These are phyloP conservation scores for Coemansia sp. DNA, from an alignment of 192 early-diverging fungal genomes.

Conservation along the genomic window DNA sequence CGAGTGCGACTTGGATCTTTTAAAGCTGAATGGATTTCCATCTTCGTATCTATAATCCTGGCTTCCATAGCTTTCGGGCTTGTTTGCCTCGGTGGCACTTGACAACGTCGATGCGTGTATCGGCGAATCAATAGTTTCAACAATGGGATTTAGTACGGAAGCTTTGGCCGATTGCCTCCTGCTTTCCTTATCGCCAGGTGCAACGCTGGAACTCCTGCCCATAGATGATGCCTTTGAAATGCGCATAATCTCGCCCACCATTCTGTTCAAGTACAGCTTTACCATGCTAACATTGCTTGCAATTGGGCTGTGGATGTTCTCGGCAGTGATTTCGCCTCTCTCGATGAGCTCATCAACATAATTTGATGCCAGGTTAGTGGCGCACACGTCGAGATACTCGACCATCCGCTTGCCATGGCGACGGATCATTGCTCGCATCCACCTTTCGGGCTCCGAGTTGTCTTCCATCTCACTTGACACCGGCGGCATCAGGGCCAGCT, in stretches of 20 bases:
- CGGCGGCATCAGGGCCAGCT: background rate
- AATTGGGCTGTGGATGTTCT: background rate
- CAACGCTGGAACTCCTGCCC: background rate
- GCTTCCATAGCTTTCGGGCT: background rate
- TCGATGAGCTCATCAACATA: constrained; percentile 24
- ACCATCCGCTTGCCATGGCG: constrained; percentile 38
- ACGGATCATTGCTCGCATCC: constrained; percentile 45
- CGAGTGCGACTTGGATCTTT: constrained; percentile 4
- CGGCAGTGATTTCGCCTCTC: background rate
- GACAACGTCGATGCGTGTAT: background rate
- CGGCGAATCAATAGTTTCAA: background rate
- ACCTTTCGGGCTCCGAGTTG: constrained; percentile 41
- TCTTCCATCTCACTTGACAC: constrained; percentile 23
- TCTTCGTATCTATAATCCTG: constrained; percentile 5
- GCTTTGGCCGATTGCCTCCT: background rate
- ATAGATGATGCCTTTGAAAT: background rate
- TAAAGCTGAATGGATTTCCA: background rate
- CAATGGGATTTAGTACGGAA: background rate
- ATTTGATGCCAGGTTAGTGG: constrained; percentile 27
- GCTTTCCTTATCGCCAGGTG: background rate
- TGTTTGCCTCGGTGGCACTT: background rate
- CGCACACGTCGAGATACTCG: constrained; percentile 34
- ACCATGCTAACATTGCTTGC: background rate
- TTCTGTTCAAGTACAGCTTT: background rate
- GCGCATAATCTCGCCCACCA: constrained; percentile 27